These are phyloP conservation scores for Saccharomycopsis microspora DNA, from an alignment of 805 yeast genomes.

Conservation along the genomic window DNA sequence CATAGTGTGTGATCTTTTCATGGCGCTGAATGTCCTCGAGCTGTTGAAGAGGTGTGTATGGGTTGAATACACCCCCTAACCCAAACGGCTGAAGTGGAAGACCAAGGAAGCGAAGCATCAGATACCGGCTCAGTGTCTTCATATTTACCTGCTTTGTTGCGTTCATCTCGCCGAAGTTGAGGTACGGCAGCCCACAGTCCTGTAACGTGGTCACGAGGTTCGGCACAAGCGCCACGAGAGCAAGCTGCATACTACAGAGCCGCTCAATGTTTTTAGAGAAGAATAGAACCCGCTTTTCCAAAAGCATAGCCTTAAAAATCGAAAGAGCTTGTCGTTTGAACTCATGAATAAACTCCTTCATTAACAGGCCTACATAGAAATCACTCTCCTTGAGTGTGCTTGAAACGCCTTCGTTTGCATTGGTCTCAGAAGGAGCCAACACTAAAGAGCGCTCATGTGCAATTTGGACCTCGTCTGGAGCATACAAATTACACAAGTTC, in stretches of 20 bases:
- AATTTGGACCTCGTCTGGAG: conserved; percentile 1
- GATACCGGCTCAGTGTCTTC: conserved; percentile 65
- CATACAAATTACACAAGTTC: conserved; percentile 40
- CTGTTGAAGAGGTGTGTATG: conserved; percentile 92
- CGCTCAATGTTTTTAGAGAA: conserved; percentile 73
- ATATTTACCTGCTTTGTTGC: conserved; percentile 53
- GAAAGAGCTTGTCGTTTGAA: conserved; percentile 50
- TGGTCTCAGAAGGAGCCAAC: conserved; percentile 8
- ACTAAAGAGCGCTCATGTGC: not conserved
- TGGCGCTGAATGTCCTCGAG: conserved; percentile 54
- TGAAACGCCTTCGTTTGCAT: conserved; percentile 24
- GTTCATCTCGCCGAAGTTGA: conserved; percentile 40
- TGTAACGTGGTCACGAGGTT: conserved; percentile 60
- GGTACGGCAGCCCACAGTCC: conserved; percentile 70
- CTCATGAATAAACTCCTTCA: conserved; percentile 50
- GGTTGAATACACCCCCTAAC: conserved; percentile 79
- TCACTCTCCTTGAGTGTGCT: conserved; percentile 38
- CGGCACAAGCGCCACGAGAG: conserved; percentile 76
- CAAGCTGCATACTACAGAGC: conserved; percentile 74
- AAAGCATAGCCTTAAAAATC: conserved; percentile 62
- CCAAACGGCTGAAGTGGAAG: conserved; percentile 81
- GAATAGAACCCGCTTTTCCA: conserved; percentile 65
- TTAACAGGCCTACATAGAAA: conserved; percentile 60
- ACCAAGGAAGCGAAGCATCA: conserved; percentile 73
- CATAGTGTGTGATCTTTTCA: conserved; percentile 44